These are phyloP conservation scores for Thraustotheca clavata DNA, from an alignment of 352 stramenopile genomes.

Conservation along the genomic window DNA sequence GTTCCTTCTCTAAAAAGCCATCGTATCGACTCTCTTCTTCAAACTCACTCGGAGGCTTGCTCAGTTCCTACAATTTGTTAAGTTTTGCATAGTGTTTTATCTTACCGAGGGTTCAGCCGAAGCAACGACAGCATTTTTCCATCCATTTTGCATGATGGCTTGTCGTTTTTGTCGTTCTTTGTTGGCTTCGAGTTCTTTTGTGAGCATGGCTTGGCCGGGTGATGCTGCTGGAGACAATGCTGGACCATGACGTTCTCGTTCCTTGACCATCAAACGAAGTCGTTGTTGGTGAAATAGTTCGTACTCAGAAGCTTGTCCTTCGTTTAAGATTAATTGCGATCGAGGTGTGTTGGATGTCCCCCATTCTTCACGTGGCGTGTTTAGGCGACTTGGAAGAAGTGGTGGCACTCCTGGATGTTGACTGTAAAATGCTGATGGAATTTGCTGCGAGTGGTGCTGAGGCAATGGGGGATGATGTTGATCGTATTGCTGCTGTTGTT, in stretches of 20 bases:
- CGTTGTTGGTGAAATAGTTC: slow-evolving; percentile 83
- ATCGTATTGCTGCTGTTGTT: not conserved
- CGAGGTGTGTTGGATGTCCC: slow-evolving; percentile 76
- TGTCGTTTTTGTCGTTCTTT: slow-evolving; percentile 81
- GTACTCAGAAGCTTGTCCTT: slow-evolving; percentile 73
- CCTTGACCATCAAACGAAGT: slow-evolving; percentile 74
- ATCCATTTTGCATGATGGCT: slow-evolving; percentile 84
- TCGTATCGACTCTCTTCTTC: slow-evolving; percentile 13
- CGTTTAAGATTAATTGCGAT: slow-evolving; percentile 72
- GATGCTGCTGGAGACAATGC: slow-evolving; percentile 68
- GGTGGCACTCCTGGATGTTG: not conserved
- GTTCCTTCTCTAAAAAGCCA: slow-evolving; percentile 12
- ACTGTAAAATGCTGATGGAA: not conserved
- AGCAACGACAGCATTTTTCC: slow-evolving; percentile 76
- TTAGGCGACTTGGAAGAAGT: not conserved
- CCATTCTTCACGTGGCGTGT: slow-evolving; percentile 76
- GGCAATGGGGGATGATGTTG: not conserved
- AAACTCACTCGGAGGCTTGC: slow-evolving; percentile 11
- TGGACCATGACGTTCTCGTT: slow-evolving; percentile 72
- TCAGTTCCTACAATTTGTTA: slow-evolving; percentile 3
- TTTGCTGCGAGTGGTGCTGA: not conserved
- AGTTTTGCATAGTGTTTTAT: not conserved
- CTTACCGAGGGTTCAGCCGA: not conserved
- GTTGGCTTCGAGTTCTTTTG: slow-evolving; percentile 82
- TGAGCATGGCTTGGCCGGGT: slow-evolving; percentile 75